Conservation (phyloP, 2,329 filamentous ascomycete species). For the Botrytis pseudocinerea region DNA sequence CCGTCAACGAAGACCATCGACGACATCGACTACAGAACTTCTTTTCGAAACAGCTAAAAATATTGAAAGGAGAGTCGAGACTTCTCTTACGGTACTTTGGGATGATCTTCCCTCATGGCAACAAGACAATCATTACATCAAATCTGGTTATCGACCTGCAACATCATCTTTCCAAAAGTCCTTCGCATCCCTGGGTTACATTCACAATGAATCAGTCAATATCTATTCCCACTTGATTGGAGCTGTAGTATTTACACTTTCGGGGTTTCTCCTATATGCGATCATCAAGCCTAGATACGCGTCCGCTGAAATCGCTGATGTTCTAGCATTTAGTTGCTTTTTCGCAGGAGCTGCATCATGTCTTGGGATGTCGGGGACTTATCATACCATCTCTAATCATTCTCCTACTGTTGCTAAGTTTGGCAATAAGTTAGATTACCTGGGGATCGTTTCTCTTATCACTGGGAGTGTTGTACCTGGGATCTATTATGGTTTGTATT, state of each 20-base stretch:
- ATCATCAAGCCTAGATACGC: slow-evolving; percentile 65
- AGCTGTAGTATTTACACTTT: slow-evolving; percentile 56
- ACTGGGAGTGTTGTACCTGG: slow-evolving; percentile 89
- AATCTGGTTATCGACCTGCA: slow-evolving; percentile 62
- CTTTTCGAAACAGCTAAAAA: slow-evolving; percentile 32
- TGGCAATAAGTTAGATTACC: slow-evolving; percentile 92
- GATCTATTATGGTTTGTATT: slow-evolving; percentile 83
- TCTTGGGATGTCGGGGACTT: slow-evolving; percentile 80
- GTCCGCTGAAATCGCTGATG: slow-evolving; percentile 60
- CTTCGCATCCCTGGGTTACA: slow-evolving; percentile 57
- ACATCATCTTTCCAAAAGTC: slow-evolving; percentile 62
- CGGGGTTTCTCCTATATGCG: slow-evolving; percentile 55
- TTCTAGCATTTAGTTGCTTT: slow-evolving; percentile 76
- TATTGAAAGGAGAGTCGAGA: slow-evolving; percentile 42
- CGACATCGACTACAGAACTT: slow-evolving; percentile 31
- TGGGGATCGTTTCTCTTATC: slow-evolving; percentile 89
- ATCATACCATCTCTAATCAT: slow-evolving; percentile 84
- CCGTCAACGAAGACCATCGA: slow-evolving; percentile 34
- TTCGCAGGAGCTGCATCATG: slow-evolving; percentile 73
- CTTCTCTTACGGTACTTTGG: slow-evolving; percentile 49
- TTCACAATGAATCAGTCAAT: slow-evolving; percentile 67
- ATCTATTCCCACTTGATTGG: slow-evolving; percentile 72
- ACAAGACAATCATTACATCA: slow-evolving; percentile 69
- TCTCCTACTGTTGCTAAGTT: slow-evolving; percentile 73
- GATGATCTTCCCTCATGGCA: slow-evolving; percentile 54